These are phyloP conservation scores for Halophytophthora polymorphica DNA, from an alignment of 352 stramenopile species.

Conservation along the genomic window DNA sequence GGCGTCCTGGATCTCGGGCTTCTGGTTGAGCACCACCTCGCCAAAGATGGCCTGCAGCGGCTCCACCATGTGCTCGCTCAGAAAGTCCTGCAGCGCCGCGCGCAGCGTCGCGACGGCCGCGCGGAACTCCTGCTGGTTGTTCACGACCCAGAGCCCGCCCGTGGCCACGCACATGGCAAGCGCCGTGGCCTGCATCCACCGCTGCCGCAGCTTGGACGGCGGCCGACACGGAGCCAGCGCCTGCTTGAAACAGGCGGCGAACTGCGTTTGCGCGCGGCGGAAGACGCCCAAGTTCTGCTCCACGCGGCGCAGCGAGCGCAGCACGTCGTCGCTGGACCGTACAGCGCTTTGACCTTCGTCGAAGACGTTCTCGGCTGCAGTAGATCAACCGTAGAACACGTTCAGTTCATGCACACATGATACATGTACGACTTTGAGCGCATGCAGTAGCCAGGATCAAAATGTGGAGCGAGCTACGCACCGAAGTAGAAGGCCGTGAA, in stretches of 20 bases:
- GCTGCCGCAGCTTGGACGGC: slow-evolving; percentile 67
- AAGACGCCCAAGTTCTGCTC: slow-evolving; percentile 53
- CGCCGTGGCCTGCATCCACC: slow-evolving; percentile 66
- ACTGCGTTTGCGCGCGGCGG: slow-evolving; percentile 40
- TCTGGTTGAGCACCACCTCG: slow-evolving; percentile 83
- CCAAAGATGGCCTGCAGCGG: slow-evolving; percentile 72
- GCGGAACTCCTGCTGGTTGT: slow-evolving; percentile 66
- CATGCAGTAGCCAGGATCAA: no score
- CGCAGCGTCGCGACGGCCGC: slow-evolving; percentile 41
- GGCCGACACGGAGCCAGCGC: slow-evolving; percentile 60
- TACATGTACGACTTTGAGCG: neutral
- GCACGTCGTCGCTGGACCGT: slow-evolving; percentile 28
- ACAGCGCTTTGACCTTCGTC: slow-evolving; percentile 10
- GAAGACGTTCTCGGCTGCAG: slow-evolving; percentile 15
- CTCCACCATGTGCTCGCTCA: slow-evolving; percentile 80
- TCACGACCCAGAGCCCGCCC: slow-evolving; percentile 56
- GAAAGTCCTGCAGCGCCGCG: slow-evolving; percentile 53
- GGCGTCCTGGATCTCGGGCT: slow-evolving; percentile 78
- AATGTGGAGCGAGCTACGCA: slow-evolving; percentile 10
- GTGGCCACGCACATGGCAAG: slow-evolving; percentile 51
- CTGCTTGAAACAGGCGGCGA: slow-evolving; percentile 42
- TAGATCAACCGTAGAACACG: slow-evolving; percentile 7
- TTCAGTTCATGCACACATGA: slow-evolving; percentile 4
- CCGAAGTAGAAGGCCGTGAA: slow-evolving; percentile 48
- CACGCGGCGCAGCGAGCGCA: slow-evolving; percentile 42